Percentiles rank a stretch among this genome's conserved stretches.
Conservation (phyloP, 1,284 basidiomycete genomes). For the Trichosporon asahii region DNA sequence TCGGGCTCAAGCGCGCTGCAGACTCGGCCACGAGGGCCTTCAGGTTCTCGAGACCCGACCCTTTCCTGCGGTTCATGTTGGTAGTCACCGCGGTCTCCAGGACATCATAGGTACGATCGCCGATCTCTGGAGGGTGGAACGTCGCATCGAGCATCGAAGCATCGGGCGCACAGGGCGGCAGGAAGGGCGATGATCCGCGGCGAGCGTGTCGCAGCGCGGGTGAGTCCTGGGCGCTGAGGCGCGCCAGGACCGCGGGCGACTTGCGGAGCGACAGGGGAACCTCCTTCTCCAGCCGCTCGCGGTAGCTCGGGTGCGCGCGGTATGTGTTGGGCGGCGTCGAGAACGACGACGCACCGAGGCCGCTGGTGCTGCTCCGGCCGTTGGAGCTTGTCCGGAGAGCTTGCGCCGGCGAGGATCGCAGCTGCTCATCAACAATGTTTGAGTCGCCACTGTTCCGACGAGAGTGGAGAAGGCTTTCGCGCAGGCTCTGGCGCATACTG, state of each 20-base stretch:
- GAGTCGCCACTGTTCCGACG: not conserved
- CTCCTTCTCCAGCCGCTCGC: not conserved
- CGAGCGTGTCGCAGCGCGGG: not conserved
- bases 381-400: not conserved
- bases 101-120: slow-evolving; percentile 25
- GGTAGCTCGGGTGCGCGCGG: not conserved
- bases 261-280: not conserved
- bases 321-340: not conserved
- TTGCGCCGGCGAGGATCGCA: not conserved
- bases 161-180: slow-evolving; percentile 2
- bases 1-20: slow-evolving; percentile 2
- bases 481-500: not conserved
- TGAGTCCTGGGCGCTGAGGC: not conserved
- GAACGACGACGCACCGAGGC: not conserved
- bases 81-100: slow-evolving; percentile 22
- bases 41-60: not conserved
- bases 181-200: slow-evolving; percentile 1
- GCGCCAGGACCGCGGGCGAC: not conserved
- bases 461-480: not conserved
- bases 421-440: not conserved
- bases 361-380: not conserved
- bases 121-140: slow-evolving; percentile 13
- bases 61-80: slow-evolving; percentile 16
- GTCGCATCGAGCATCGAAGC: slow-evolving; percentile 18
- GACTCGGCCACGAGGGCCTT: slow-evolving; percentile 1